Percentiles rank a stretch among this genome's conserved stretches.
phyloP scores from a whole-genome alignment of 345 rosid species.

The Brassica juncea region DNA sequence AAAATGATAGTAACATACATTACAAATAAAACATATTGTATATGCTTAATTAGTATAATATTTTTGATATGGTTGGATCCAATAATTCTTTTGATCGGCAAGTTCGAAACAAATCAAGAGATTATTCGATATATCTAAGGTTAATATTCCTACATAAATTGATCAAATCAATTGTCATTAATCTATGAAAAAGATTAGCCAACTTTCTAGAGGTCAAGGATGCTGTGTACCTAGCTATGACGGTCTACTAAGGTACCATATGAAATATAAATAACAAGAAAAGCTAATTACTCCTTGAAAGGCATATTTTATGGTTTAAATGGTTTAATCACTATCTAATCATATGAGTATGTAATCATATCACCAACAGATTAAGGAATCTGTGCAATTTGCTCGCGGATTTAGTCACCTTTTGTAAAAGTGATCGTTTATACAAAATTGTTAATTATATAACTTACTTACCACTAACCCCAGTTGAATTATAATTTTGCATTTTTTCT shows the following conservation, averaged over 20 bases:
- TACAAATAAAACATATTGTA: not conserved
- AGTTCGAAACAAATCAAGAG: slow-evolving; percentile 22
- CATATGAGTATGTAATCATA: slow-evolving; percentile 31
- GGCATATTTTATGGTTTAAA: slow-evolving; percentile 14
- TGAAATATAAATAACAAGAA: not conserved
- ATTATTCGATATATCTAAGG: slow-evolving; percentile 32
- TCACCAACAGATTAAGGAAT: slow-evolving; percentile 30
- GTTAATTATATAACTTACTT: slow-evolving; percentile 16
- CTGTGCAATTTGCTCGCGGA: slow-evolving; percentile 28
- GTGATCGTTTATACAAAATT: not conserved
- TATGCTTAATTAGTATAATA: not conserved
- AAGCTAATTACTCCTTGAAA: slow-evolving; percentile 24
- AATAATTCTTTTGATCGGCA: slow-evolving; percentile 9
- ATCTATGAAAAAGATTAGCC: slow-evolving; percentile 18
- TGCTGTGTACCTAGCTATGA: slow-evolving; percentile 39
- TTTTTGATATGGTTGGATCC: slow-evolving; percentile 8
- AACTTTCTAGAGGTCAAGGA: slow-evolving; percentile 33
- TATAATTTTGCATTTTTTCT: not conserved
- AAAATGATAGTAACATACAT: not conserved
- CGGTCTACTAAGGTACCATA: slow-evolving; percentile 31
- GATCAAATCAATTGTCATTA: slow-evolving; percentile 24
- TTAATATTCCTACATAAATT: slow-evolving; percentile 15
- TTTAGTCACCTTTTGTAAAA: slow-evolving; percentile 24
- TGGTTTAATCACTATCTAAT: slow-evolving; percentile 15
- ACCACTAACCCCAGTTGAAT: slow-evolving; percentile 5